Conservation (phyloP, 2,329 filamentous ascomycete species). For the Teratosphaeria nubilosa region DNA sequence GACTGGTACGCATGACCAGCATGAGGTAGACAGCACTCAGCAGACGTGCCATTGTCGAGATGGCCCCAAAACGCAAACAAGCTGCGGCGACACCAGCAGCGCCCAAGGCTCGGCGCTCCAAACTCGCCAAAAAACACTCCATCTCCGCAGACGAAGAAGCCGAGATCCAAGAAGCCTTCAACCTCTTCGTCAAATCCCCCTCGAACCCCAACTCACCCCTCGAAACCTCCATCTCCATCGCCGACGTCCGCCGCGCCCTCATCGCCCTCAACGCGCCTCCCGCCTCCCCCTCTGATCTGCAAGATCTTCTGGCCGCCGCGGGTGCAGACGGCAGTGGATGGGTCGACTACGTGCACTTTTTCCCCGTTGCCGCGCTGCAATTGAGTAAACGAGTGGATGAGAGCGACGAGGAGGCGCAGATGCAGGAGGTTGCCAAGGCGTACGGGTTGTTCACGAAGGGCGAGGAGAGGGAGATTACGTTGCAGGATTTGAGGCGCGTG, state of each 20-base stretch:
- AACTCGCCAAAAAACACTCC: constrained; percentile 85
- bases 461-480: constrained; percentile 57
- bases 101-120: constrained; percentile 54
- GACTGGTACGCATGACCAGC: not conserved
- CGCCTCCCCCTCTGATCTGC: constrained; percentile 53
- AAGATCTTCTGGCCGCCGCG: constrained; percentile 67
- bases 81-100: constrained; percentile 9
- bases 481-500: constrained; percentile 67
- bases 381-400: constrained; percentile 48
- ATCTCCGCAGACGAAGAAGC: constrained; percentile 73
- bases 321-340: constrained; percentile 69
- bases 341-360: constrained; percentile 68
- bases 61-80: constrained; percentile 25
- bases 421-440: constrained; percentile 68
- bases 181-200: constrained; percentile 51
- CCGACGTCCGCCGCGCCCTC: constrained; percentile 39
- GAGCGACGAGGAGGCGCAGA: constrained; percentile 37
- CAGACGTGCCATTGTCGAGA: not conserved
- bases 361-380: constrained; percentile 81
- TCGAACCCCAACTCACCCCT: constrained; percentile 45
- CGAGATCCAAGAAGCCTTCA: constrained; percentile 85
- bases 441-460: constrained; percentile 67
- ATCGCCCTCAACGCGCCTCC: constrained; percentile 70
- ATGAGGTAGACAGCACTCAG: not conserved
- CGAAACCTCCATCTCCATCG: constrained; percentile 26